phyloP scores from a whole-genome alignment of 1,284 basidiomycete genomes.

The Austroboletus rostrupii region DNA sequence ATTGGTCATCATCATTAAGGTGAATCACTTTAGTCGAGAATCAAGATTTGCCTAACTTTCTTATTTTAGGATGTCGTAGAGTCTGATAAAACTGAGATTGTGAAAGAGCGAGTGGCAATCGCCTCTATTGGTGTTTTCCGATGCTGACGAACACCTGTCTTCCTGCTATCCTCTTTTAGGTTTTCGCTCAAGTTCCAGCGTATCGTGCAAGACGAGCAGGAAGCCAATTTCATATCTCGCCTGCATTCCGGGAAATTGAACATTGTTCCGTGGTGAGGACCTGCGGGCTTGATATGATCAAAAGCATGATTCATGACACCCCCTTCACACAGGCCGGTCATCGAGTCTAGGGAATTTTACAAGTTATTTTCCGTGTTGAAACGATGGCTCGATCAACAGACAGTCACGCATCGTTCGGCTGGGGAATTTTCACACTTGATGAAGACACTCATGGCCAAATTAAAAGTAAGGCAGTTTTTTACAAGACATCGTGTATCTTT shows the following conservation, averaged over 20 bases:
- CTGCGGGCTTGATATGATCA: not conserved
- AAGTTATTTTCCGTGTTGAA: conserved; percentile 46
- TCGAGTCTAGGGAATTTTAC: conserved; percentile 59
- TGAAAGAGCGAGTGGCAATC: conserved; percentile 42
- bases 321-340: conserved; percentile 47
- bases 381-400: conserved; percentile 43
- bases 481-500: not conserved
- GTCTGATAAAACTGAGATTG: conserved; percentile 53
- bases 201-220: conserved; percentile 58
- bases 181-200: conserved; percentile 52
- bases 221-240: conserved; percentile 56
- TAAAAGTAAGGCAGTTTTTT: conserved; percentile 42
- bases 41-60: not conserved
- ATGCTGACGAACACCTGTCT: not conserved
- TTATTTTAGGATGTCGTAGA: conserved; percentile 52
- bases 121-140: not conserved
- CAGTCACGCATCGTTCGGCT: conserved; percentile 45
- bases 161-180: conserved; percentile 24
- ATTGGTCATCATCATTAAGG: conserved; percentile 62
- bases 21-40: conserved; percentile 4
- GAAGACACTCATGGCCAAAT: conserved; percentile 64
- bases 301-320: not conserved
- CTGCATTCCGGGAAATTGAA: conserved; percentile 51
- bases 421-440: conserved; percentile 54
- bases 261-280: conserved; percentile 48